phyloP scores from a whole-genome alignment of 2,329 filamentous ascomycete species.

The Calonectria hawksworthii region DNA sequence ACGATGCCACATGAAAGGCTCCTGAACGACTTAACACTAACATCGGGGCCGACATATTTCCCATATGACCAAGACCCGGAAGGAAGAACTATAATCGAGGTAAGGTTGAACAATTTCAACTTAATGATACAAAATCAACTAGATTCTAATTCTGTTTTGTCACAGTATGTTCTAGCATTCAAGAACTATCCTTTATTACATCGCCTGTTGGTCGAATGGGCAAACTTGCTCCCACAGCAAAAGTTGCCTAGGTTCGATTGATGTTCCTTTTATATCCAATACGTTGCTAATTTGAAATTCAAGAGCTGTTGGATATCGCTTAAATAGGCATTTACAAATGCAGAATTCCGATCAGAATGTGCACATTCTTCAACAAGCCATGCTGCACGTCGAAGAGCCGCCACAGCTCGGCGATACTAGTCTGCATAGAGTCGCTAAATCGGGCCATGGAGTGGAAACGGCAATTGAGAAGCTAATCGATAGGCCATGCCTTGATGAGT shows the following conservation, averaged over 20 bases:
- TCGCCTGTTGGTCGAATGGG: background rate
- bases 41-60: background rate
- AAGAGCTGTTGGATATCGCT: background rate
- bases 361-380: background rate
- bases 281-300: background rate
- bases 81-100: background rate
- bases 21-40: background rate
- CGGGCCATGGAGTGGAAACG: no score
- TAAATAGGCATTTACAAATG: background rate
- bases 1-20: background rate
- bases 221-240: background rate
- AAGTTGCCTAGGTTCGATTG: background rate
- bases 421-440: background rate
- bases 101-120: background rate
- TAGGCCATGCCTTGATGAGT: background rate
- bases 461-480: background rate
- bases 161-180: background rate
- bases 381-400: background rate
- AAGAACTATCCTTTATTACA: background rate
- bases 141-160: rapidly evolving
- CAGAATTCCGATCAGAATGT: background rate
- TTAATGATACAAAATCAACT: no score
- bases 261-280: background rate
- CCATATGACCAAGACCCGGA: background rate
- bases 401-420: background rate